Evolutionary conservation across 2,329 filamentous ascomycete genomes (phyloP), one percentile per base, ranked within the genome.

Genomic region (Acrocalymma vagum): DNA sequence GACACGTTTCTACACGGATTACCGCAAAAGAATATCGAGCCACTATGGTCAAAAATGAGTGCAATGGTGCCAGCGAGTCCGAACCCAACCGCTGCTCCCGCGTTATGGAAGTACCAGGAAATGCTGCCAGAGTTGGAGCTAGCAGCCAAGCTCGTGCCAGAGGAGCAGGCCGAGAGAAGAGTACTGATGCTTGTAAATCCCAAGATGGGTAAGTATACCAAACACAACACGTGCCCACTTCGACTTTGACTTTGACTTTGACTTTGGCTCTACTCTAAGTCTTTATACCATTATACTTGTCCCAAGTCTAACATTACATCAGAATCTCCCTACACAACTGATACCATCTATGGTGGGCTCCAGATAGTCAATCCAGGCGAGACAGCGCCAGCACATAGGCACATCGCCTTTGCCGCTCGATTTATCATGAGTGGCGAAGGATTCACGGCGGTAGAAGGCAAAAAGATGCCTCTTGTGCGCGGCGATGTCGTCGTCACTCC

Each of bases 401-500:
- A 82, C 51, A 74, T 74, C 6, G 79, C 80, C 0, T 81, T 79
- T 42, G 79, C 79, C 0, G 72, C 75, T 51, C 74, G 79, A 3
- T 82, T 81, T 61, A 80, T 83, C 45, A 78, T 82, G 14, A 78
- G 81, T 29, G 78, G 79, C 4, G 60, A 72, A 11, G 79, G 80
- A 0, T 83, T 81, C 53, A 83, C 80, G 0, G 78, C 80, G 1
- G 77, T 82, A 0, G 76, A 79, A 26, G 79, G 80, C 7, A 65
- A 71, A 29, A 73, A 77, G 36, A 76, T 83, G 51, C 60, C 65
- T 2, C 75, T 83, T 53, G 51, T 67, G 18, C 68, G 73, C 3
- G 79, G 79, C 4, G 79, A 83, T 46, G 75, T 83, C 3, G 76
- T 83, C 11, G 59, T 82, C 2, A 83, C 80, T 0, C 80, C 79